A percentile compares a stretch with the other conserved stretches of the same genome.
These are phyloP conservation scores for Erythrobasidium hasegawianum DNA, from an alignment of 1,284 basidiomycete genomes.

Conservation along the genomic window DNA sequence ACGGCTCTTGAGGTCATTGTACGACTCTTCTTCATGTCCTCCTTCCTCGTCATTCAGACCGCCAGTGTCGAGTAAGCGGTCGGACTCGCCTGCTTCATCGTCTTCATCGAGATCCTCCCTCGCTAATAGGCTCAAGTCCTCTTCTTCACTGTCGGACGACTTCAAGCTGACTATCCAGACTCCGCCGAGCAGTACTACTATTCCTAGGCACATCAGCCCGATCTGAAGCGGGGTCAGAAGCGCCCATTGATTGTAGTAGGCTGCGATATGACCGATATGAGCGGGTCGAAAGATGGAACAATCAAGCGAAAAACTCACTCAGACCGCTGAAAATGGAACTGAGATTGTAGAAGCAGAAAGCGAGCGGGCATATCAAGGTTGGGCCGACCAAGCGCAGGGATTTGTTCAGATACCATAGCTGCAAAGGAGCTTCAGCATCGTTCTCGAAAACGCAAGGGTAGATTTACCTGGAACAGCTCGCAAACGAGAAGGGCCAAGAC, in stretches of 20 bases:
- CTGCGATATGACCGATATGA: constrained; percentile 40
- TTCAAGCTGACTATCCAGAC: constrained; percentile 70
- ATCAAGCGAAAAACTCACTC: constrained; percentile 4
- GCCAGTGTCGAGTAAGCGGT: neutral
- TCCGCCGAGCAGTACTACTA: constrained; percentile 72
- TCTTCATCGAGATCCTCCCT: constrained; percentile 11
- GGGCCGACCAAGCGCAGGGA: constrained; percentile 77
- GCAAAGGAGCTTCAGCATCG: constrained; percentile 42
- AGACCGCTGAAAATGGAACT: constrained; percentile 67
- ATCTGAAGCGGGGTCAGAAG: constrained; percentile 67
- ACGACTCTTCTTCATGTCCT: constrained; percentile 27
- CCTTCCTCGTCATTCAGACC: constrained; percentile 7
- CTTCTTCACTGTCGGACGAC: constrained; percentile 21
- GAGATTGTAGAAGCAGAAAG: constrained; percentile 93
- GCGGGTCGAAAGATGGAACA: neutral
- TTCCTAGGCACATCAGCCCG: constrained; percentile 71
- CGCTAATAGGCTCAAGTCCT: neutral
- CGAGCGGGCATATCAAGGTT: constrained; percentile 85
- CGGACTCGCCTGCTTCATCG: constrained; percentile 9
- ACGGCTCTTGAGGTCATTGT: constrained; percentile 12
- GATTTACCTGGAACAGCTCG: constrained; percentile 62
- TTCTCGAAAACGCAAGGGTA: no score
- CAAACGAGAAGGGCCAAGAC: constrained; percentile 65
- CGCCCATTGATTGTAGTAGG: constrained; percentile 86
- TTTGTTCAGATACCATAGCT: constrained; percentile 90